phyloP scores from a whole-genome alignment of 2,329 filamentous ascomycete species.

The Alternaria brassicae region DNA sequence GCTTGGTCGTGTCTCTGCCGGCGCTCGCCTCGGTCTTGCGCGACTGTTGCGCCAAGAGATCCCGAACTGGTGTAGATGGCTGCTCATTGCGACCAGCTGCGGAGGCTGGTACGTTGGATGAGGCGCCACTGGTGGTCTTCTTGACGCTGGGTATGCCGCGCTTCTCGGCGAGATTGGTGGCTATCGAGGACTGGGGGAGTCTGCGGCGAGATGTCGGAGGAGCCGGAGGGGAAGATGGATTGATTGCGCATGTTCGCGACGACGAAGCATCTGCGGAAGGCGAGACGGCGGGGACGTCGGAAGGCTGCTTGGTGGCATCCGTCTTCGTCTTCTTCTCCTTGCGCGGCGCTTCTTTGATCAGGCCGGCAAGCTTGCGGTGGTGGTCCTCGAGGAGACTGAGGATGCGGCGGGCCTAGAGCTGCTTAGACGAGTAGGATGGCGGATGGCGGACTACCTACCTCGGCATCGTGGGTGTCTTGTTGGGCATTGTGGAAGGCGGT shows the following conservation, averaged over 20 bases:
- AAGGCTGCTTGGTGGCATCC: conserved; percentile 12
- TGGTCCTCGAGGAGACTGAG: conserved; percentile 86
- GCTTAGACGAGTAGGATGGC: conserved; percentile 27
- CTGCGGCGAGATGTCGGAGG: conserved; percentile 51
- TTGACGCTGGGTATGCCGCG: conserved; percentile 71
- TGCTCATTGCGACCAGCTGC: conserved; percentile 62
- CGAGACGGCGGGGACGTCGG: conserved; percentile 21
- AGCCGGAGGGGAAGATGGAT: conserved; percentile 48
- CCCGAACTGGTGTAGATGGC: conserved; percentile 40
- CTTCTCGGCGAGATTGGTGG: conserved; percentile 85
- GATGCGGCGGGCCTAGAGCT: conserved; percentile 75
- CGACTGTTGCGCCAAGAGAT: conserved; percentile 44
- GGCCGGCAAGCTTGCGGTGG: conserved; percentile 80
- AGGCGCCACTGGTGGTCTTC: conserved; percentile 71
- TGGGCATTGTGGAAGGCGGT: conserved; percentile 86
- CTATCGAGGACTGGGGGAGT: conserved; percentile 78
- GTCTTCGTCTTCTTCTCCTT: conserved; percentile 34
- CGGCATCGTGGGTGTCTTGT: conserved; percentile 69
- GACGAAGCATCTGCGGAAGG: conserved; percentile 28
- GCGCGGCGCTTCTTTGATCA: conserved; percentile 72
- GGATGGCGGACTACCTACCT: conserved; percentile 50
- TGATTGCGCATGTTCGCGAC: conserved; percentile 39
- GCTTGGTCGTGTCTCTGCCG: conserved; percentile 23
- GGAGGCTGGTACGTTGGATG: conserved; percentile 75
- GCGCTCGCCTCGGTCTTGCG: conserved; percentile 32